These are phyloP conservation scores for Populus pruinosa DNA, from an alignment of 345 rosid genomes.

Conservation along the genomic window DNA sequence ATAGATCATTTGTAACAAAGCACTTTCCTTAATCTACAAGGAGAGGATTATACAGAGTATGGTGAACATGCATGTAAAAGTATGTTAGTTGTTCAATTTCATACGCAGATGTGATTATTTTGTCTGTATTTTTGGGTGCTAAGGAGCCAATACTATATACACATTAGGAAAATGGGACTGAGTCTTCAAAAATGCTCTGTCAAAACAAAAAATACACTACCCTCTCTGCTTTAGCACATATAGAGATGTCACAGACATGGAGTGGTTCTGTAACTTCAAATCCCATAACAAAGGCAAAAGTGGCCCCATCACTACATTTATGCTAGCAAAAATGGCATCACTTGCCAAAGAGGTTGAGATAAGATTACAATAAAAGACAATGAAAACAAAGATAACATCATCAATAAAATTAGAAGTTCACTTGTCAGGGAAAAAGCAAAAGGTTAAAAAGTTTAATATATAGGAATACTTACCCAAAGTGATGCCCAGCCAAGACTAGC, in stretches of 20 bases:
- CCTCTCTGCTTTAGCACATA: background rate
- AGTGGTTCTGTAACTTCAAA: background rate
- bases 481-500: conserved; percentile 94
- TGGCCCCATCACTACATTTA: background rate
- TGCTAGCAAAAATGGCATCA: background rate
- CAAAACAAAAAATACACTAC: background rate
- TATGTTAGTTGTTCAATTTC: background rate
- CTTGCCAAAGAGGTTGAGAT: background rate
- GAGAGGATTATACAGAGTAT: no score
- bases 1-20: no score
- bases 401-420: background rate
- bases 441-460: background rate
- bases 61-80: no score
- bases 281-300: background rate
- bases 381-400: background rate
- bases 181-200: background rate
- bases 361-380: background rate
- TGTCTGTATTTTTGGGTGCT: background rate
- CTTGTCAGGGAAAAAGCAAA: background rate
- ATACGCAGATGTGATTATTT: background rate
- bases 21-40: no score
- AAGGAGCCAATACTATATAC: background rate
- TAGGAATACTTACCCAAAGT: conserved; percentile 63
- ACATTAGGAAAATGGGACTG: background rate
- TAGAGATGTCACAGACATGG: background rate